Percentiles rank a stretch among this genome's conserved stretches.
Conservation (phyloP, 2,329 filamentous ascomycete genomes). For the Xylaria sp. region DNA sequence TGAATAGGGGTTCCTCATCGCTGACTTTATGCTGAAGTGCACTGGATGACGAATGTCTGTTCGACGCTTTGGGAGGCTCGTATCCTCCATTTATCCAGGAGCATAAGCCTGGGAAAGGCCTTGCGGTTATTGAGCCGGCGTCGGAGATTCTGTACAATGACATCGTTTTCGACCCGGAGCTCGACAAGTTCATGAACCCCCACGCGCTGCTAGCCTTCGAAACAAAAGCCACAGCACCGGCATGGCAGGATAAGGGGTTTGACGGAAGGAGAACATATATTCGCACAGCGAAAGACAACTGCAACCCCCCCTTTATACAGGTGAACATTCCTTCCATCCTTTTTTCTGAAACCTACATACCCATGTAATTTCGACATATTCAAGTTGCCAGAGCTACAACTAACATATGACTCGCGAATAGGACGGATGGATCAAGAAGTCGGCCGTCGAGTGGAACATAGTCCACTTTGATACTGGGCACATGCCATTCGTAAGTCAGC, state of each 20-base stretch:
- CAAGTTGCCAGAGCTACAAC: neutral
- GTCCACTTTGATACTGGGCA: slow-evolving; percentile 42
- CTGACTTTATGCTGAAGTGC: slow-evolving; percentile 9
- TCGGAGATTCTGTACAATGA: slow-evolving; percentile 42
- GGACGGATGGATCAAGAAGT: slow-evolving; percentile 42
- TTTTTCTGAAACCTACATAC: neutral
- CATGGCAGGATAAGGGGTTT: slow-evolving; percentile 38
- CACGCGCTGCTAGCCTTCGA: slow-evolving; percentile 38
- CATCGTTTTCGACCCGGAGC: slow-evolving; percentile 33
- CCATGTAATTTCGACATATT: neutral
- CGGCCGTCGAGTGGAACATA: slow-evolving; percentile 42
- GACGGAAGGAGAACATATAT: slow-evolving; percentile 38
- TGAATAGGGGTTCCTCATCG: neutral
- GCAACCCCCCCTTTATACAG: slow-evolving; percentile 40
- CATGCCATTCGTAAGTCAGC: slow-evolving; percentile 45
- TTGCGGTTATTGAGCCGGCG: slow-evolving; percentile 40
- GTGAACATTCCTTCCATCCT: neutral
- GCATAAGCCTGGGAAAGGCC: slow-evolving; percentile 33
- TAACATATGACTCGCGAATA: neutral
- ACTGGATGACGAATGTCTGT: slow-evolving; percentile 35
- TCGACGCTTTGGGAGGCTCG: slow-evolving; percentile 33
- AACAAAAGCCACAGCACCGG: slow-evolving; percentile 36
- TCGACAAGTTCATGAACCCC: slow-evolving; percentile 30
- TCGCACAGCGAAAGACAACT: slow-evolving; percentile 38
- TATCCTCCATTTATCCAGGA: slow-evolving; percentile 41